phyloP scores from a whole-genome alignment of 345 rosid genomes.

The Turritis glabra region DNA sequence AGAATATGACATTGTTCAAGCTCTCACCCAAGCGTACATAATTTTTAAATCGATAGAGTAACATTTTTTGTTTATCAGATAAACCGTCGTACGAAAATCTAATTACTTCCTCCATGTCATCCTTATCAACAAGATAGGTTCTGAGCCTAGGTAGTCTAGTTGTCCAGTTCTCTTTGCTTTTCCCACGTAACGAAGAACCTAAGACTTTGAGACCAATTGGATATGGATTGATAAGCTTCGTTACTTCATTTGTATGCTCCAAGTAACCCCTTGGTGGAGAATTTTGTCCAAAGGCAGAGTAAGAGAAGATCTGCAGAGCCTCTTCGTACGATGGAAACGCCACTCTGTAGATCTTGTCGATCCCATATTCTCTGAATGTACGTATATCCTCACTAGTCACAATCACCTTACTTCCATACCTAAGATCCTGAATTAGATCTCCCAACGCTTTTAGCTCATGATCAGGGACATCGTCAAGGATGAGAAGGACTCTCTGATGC shows the following conservation, averaged over 20 bases:
- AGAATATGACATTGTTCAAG: background rate
- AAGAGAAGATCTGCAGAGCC: conserved; percentile 6
- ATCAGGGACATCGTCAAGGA: conserved; percentile 3
- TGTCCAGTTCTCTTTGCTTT: conserved; percentile 6
- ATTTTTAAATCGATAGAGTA: too few species aligned
- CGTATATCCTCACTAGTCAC: background rate
- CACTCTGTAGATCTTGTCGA: conserved; percentile 8
- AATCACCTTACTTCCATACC: conserved; percentile 21
- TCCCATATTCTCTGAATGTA: background rate
- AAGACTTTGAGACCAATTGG: conserved; percentile 20
- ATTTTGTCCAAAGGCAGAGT: conserved; percentile 22
- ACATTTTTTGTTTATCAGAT: background rate
- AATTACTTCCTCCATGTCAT: background rate
- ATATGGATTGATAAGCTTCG: background rate
- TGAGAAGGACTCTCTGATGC: conserved; percentile 22
- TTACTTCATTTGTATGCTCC: background rate
- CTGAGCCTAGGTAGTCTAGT: background rate
- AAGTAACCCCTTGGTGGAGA: conserved; percentile 26
- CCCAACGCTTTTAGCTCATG: background rate
- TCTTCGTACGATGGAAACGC: conserved; percentile 11
- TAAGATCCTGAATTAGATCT: background rate
- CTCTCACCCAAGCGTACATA: too few species aligned
- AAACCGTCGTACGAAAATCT: background rate
- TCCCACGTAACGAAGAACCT: conserved; percentile 16
- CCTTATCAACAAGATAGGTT: background rate